Percentiles rank a stretch among this genome's conserved stretches.
Evolutionary conservation across 495 filamentous ascomycete species (phyloP).

Genomic region (Glarea lozoyensis): DNA sequence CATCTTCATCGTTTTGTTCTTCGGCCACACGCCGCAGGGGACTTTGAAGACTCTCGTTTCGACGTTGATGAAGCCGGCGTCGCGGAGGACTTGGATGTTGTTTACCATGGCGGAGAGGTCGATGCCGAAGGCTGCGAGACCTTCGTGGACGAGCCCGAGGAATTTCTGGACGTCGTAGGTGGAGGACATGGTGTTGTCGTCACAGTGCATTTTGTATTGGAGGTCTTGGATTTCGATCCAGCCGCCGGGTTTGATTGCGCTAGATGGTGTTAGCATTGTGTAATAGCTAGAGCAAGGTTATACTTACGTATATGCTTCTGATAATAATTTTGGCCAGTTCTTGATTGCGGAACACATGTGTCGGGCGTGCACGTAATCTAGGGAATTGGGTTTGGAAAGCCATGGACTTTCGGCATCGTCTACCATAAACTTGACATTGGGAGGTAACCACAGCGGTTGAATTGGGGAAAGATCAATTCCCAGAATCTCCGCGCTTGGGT

Average conservation of each 20-base stretch:
- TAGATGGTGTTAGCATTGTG: slow-evolving; percentile 29
- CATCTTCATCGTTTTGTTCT: slow-evolving; percentile 40
- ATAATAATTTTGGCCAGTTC: slow-evolving; percentile 48
- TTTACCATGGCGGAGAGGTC: slow-evolving; percentile 28
- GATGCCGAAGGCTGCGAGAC: slow-evolving; percentile 23
- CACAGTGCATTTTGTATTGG: slow-evolving; percentile 20
- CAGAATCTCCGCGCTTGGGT: slow-evolving; percentile 25
- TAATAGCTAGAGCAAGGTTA: background rate
- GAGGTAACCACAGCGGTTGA: slow-evolving; percentile 36
- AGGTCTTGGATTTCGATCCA: slow-evolving; percentile 53
- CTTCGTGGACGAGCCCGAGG: slow-evolving; percentile 21
- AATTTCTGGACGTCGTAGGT: slow-evolving; percentile 25
- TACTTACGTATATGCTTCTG: slow-evolving; percentile 19
- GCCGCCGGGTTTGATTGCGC: slow-evolving; percentile 41
- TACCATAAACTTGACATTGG: slow-evolving; percentile 55
- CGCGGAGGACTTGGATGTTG: slow-evolving; percentile 46
- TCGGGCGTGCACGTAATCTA: slow-evolving; percentile 54
- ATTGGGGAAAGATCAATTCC: slow-evolving; percentile 41
- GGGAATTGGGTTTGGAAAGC: slow-evolving; percentile 29
- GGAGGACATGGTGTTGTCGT: slow-evolving; percentile 7
- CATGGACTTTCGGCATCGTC: slow-evolving; percentile 54
- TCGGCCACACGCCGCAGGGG: slow-evolving; percentile 46
- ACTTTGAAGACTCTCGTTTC: slow-evolving; percentile 32
- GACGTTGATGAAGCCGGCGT: slow-evolving; percentile 50
- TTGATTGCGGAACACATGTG: slow-evolving; percentile 47